Evolutionary conservation across 2,329 filamentous ascomycete genomes (phyloP).

Genomic region (Epichloe typhina): DNA sequence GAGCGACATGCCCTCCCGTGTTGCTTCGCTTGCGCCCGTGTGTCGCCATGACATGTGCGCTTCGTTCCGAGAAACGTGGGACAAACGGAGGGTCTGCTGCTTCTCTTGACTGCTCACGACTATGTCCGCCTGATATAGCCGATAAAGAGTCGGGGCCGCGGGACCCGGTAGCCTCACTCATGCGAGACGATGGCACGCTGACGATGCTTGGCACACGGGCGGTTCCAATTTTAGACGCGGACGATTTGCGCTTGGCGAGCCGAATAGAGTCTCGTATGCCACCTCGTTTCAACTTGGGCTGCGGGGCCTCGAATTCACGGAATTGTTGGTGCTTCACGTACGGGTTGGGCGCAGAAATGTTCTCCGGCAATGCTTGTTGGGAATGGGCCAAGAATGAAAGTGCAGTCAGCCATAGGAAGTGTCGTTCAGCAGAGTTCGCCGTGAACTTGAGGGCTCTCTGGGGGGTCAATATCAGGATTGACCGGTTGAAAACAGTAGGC

Average conservation of each 20-base stretch:
- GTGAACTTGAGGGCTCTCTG: constrained; percentile 94
- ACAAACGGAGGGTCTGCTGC: constrained; percentile 61
- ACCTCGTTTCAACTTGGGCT: constrained; percentile 32
- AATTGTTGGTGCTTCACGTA: constrained; percentile 23
- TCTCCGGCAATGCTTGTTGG: constrained; percentile 64
- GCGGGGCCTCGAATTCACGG: constrained; percentile 38
- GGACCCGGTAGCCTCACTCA: constrained; percentile 23
- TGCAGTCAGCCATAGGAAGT: constrained; percentile 90
- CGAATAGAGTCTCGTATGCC: constrained; percentile 80
- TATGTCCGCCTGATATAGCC: constrained; percentile 21
- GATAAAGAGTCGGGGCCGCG: constrained; percentile 27
- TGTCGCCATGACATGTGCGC: constrained; percentile 25
- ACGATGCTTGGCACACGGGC: constrained; percentile 34
- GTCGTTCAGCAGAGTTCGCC: constrained; percentile 65
- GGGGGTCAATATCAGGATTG: constrained; percentile 87
- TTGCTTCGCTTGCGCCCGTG: constrained; percentile 85
- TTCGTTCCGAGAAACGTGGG: constrained; percentile 52
- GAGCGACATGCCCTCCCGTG: constrained; percentile 62
- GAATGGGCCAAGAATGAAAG: constrained; percentile 92
- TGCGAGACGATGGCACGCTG: constrained; percentile 23
- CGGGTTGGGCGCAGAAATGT: constrained; percentile 37
- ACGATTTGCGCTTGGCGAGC: constrained; percentile 60
- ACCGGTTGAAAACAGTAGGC: constrained; percentile 66
- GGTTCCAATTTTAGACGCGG: constrained; percentile 38
- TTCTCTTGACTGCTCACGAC: constrained; percentile 39